Base-by-base conservation (phyloP, 2,329 filamentous ascomycete genomes). In the Zymoseptoria ardabiliae region DNA sequence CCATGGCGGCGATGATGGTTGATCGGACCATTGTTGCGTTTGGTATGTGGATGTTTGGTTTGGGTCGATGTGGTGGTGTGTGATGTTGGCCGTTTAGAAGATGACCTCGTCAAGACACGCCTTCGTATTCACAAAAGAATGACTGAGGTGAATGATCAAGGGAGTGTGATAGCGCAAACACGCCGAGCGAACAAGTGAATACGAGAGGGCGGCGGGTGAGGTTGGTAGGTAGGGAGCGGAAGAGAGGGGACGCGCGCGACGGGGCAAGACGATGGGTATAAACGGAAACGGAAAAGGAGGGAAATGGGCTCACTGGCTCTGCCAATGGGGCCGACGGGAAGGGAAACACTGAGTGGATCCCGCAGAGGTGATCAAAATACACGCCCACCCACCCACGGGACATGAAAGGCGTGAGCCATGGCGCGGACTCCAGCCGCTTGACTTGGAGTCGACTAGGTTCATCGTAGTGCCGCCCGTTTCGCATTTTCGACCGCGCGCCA, bases 1-100 rank as follows among this genome's bases (percentile, higher is more conserved):
- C 54, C 53, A 66, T 30, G n/a, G 57, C 52, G 52, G 63, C 45
- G 28, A 52, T n/a, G 25, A 62, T 54, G 17, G 45, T 54, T 23
- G 30, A 41, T 35, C 49, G 57, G 13, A 57, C 30, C 58, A 57
- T 60, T 23, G n/a, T 53, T 23, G 51, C 22, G 20, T 25, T 23
- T 30, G 11, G 50, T 10, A 28, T 28, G 25, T 23, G n/a, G 50
- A 21, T 22, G 50, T 51, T 21, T n/a, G 17, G 22, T n/a, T 45
- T 13, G 48, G 10, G 10, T 19, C n/a, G 48, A 50, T 19, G 11
- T 20, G 20, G 20, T 23, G 50, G 8, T 7, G 22, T 17, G 20
- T 21, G 50, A 22, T 3, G n/a, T 50, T 11, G 50, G 50, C 20
- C 4, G 50, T 51, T 51, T 45, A 17, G 35, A 45, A 7, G 17